phyloP scores from a whole-genome alignment of 768 basidiomycete genomes.

The Lentinula lateritia region DNA sequence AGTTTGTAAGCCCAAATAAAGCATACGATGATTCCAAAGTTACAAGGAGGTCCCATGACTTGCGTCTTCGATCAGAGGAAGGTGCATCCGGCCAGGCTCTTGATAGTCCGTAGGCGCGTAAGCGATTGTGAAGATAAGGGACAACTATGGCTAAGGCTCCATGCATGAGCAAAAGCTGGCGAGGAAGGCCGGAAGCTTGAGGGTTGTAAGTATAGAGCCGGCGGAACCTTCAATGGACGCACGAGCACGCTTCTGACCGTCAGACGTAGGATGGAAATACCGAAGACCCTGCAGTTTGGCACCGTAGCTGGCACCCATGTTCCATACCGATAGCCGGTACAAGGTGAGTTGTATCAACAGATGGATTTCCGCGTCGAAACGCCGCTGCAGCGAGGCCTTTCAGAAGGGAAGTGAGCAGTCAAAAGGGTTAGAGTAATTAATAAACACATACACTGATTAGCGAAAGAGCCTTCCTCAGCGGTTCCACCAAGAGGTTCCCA shows the following conservation, averaged over 20 bases:
- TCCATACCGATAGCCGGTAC: conserved; percentile 83
- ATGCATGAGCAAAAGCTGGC: conserved; percentile 57
- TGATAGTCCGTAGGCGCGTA: conserved; percentile 73
- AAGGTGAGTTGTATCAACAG: conserved; percentile 66
- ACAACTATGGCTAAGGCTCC: conserved; percentile 66
- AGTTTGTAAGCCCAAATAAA: conserved; percentile 63
- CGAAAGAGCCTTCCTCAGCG: conserved; percentile 67
- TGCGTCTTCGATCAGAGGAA: conserved; percentile 66
- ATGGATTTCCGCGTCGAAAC: conserved; percentile 69
- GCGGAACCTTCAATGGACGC: conserved; percentile 20
- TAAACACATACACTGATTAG: conserved; percentile 52
- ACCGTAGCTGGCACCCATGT: conserved; percentile 75
- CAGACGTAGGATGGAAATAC: conserved; percentile 36
- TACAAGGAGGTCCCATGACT: conserved; percentile 65
- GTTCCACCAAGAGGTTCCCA: conserved; percentile 73
- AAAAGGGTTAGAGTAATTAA: background rate
- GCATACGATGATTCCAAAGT: conserved; percentile 64
- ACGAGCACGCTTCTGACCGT: conserved; percentile 25
- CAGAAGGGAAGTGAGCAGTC: conserved; percentile 12
- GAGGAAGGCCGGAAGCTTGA: conserved; percentile 63
- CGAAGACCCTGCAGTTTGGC: conserved; percentile 75
- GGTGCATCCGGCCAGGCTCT: conserved; percentile 90
- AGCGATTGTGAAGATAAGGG: conserved; percentile 73
- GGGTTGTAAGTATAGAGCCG: conserved; percentile 8
- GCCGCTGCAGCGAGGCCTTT: conserved; percentile 53